phyloP scores from a whole-genome alignment of 2,329 filamentous ascomycete species.

The Endoconidiophora laricicola region DNA sequence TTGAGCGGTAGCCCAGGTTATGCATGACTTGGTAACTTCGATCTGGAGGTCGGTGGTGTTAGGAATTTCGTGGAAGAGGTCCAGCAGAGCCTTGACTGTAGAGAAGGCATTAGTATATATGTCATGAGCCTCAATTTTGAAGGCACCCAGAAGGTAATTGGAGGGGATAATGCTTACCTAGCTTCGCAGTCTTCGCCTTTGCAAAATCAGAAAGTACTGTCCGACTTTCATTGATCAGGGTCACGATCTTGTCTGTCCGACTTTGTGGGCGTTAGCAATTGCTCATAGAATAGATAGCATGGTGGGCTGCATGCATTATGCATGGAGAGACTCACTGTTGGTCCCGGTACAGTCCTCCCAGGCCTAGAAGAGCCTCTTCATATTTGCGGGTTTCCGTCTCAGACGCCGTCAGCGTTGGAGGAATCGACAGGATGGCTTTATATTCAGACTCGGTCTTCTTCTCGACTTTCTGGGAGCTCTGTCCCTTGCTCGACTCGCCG shows the following conservation, averaged over 20 bases:
- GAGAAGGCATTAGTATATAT: constrained; percentile 3
- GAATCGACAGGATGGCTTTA: constrained; percentile 74
- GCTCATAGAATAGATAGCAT: neutral
- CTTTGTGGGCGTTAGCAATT: constrained; percentile 25
- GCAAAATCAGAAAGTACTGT: constrained; percentile 89
- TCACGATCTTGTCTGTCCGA: constrained; percentile 69
- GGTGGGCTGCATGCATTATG: neutral
- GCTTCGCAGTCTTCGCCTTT: constrained; percentile 95
- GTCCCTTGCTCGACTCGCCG: constrained; percentile 43
- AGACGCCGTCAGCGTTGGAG: constrained; percentile 55
- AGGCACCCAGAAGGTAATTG: neutral
- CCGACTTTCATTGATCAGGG: constrained; percentile 78
- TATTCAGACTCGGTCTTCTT: constrained; percentile 70
- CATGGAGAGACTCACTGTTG: constrained; percentile 39
- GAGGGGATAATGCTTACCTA: constrained; percentile 46
- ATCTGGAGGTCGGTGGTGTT: constrained; percentile 91
- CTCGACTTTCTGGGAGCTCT: constrained; percentile 3
- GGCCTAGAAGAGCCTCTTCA: constrained; percentile 68
- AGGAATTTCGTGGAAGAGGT: constrained; percentile 85
- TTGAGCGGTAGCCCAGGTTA: constrained; percentile 96
- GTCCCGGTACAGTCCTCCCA: constrained; percentile 88
- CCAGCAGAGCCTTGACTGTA: constrained; percentile 84
- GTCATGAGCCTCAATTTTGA: neutral
- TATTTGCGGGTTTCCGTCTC: constrained; percentile 84
- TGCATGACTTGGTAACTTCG: constrained; percentile 91